These are phyloP conservation scores for Fusarium subtropicale DNA, from an alignment of 2,329 filamentous ascomycete species.

Conservation along the genomic window DNA sequence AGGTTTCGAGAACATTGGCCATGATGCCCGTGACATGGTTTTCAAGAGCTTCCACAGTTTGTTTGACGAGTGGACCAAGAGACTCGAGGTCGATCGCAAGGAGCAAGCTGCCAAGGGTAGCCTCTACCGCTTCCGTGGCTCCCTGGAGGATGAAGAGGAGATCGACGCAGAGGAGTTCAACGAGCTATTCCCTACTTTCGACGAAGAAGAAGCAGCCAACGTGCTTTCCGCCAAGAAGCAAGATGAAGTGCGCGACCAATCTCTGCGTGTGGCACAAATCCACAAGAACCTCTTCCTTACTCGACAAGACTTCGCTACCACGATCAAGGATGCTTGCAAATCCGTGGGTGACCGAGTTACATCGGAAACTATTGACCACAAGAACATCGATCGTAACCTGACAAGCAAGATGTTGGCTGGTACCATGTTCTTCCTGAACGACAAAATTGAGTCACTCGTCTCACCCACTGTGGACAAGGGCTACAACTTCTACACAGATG, in stretches of 20 bases:
- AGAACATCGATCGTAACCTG: constrained; percentile 51
- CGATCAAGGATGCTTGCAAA: constrained; percentile 59
- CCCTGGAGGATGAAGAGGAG: constrained; percentile 80
- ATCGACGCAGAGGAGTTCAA: constrained; percentile 79
- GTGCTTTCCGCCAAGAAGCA: constrained; percentile 48
- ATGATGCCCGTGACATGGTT: constrained; percentile 63
- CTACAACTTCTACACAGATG: constrained; percentile 92
- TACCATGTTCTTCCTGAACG: constrained; percentile 72
- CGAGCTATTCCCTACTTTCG: constrained; percentile 83
- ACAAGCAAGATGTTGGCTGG: constrained; percentile 72
- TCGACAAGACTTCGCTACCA: constrained; percentile 54
- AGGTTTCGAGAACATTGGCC: constrained; percentile 56
- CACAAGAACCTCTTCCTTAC: constrained; percentile 67
- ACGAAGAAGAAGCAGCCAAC: constrained; percentile 62
- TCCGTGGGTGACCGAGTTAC: constrained; percentile 56
- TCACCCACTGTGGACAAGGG: constrained; percentile 53
- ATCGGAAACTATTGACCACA: constrained; percentile 45
- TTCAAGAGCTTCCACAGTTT: constrained; percentile 77
- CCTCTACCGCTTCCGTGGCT: constrained; percentile 86
- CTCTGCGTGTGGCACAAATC: constrained; percentile 69
- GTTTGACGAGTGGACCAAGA: constrained; percentile 83
- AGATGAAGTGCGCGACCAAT: constrained; percentile 64
- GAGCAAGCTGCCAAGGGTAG: constrained; percentile 79
- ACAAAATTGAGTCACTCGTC: constrained; percentile 62
- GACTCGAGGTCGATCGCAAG: constrained; percentile 80